These are phyloP conservation scores for Tympanopsis confertula DNA, from an alignment of 2,329 filamentous ascomycete genomes.

Conservation along the genomic window DNA sequence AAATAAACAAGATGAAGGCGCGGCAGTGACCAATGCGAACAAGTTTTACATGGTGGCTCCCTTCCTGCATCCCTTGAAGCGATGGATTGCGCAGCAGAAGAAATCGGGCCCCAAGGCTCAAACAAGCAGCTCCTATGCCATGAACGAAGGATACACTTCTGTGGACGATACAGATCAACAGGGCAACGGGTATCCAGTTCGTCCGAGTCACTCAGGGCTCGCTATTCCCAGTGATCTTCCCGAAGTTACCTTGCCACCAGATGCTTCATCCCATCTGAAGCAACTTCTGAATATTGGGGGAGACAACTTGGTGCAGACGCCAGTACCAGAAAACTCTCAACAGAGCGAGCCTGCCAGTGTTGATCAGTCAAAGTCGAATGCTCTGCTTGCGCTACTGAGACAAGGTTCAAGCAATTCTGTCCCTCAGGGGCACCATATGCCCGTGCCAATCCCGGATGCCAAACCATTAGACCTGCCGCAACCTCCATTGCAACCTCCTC, in stretches of 20 bases:
- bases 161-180: not conserved
- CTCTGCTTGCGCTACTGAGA: slow-evolving; percentile 36
- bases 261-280: not conserved
- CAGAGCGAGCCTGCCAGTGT: not conserved
- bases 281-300: not conserved
- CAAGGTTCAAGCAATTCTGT: no score
- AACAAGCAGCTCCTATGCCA: no score
- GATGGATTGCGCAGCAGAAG: slow-evolving; percentile 80
- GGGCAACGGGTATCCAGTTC: not conserved
- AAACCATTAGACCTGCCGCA: no score
- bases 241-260: not conserved
- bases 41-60: slow-evolving; percentile 98
- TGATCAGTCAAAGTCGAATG: slow-evolving; percentile 18
- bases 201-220: not conserved
- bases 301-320: not conserved
- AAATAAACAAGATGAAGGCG: slow-evolving; percentile 35
- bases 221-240: slow-evolving; percentile 1
- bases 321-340: not conserved
- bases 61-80: slow-evolving; percentile 74
- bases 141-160: not conserved
- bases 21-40: slow-evolving; percentile 51
- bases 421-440: no score
- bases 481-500: not conserved
- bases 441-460: slow-evolving; percentile 12
- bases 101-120: slow-evolving; percentile 43